A percentile compares a stretch with the other conserved stretches of the same genome.
Conservation (phyloP, 129 eudicot genomes). For the Centella asiatica region DNA sequence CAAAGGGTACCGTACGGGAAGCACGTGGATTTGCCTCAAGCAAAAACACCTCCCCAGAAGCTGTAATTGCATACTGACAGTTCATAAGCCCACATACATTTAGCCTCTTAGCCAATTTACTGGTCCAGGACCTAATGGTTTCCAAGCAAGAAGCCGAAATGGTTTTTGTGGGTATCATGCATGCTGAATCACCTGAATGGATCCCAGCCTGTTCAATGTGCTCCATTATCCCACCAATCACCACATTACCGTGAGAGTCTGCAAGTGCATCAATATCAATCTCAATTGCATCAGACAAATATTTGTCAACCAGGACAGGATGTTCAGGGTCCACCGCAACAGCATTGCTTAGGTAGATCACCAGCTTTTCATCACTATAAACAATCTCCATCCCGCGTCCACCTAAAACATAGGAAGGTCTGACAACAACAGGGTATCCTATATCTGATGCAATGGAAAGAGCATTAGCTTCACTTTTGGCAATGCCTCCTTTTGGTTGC, state of each 20-base stretch:
- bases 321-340: constrained; percentile 88
- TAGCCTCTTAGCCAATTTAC: constrained; percentile 66
- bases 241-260: constrained; percentile 77
- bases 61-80: constrained; percentile 82
- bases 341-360: constrained; percentile 63
- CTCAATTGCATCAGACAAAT: constrained; percentile 83
- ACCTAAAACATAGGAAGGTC: constrained; percentile 92
- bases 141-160: constrained; percentile 51
- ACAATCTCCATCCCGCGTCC: constrained; percentile 99
- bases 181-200: constrained; percentile 96
- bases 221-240: constrained; percentile 98
- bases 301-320: constrained; percentile 79
- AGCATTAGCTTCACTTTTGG: constrained; percentile 82
- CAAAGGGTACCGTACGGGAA: constrained; percentile 86
- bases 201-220: constrained; percentile 96
- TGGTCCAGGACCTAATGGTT: constrained; percentile 82
- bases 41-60: constrained; percentile 67
- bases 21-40: constrained; percentile 96
- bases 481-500: constrained; percentile 96
- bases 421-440: constrained; percentile 93
- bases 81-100: constrained; percentile 92
- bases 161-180: constrained; percentile 77
- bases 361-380: constrained; percentile 72
- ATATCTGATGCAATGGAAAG: constrained; percentile 72
- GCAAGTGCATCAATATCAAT: constrained; percentile 89